Base-by-base conservation (phyloP, 805 yeast species). In the Candida tibetensis region DNA sequence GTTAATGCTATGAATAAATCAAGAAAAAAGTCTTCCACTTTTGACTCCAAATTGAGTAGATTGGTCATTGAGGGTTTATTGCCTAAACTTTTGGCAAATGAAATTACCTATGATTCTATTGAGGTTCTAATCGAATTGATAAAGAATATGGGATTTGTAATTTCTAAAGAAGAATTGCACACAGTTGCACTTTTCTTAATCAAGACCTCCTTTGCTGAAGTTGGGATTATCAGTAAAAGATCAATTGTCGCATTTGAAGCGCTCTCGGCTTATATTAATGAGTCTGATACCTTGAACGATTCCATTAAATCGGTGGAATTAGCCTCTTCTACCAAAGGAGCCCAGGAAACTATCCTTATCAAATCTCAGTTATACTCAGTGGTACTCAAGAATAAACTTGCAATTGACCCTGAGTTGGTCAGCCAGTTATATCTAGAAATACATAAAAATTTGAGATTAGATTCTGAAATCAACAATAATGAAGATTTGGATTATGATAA, bases 51-150 rank as follows among this genome's bases (percentile, higher is more conserved):
- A 12, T 44, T 60, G n/a, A 40, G 63, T 4, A 44, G 64, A 26
- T 35, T 49, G 4, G 62, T 74, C 13, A 50, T 72, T 9, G 65
- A 58, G 12, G 43, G 51, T 4, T 43, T 77, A 5, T 47, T 76
- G 12, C 75, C 76, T 3, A 57, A 55, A 14, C 49, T 74, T 15
- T 48, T 65, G 9, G 48, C 52, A 12, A 39, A 53, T 32, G 50
- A 56, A 44, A 58, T 74, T 21, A 59, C 66, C 9, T 69, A 81
- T 25, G 89, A 84, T 48, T 62, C 72, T 28, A 71, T 82, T 45
- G 91, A 84, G 52, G 69, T 81, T 4, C 54, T 82, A 30, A 66
- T 74, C 16, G 87, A 81, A 47, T 46, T 82, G 28, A 60, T 80
- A 32, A 71, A 69, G 41, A 65, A 70, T 39, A 60, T 79, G 42